These are phyloP conservation scores for Cladosporium sp. DNA, from an alignment of 2,329 filamentous ascomycete genomes.

Conservation along the genomic window DNA sequence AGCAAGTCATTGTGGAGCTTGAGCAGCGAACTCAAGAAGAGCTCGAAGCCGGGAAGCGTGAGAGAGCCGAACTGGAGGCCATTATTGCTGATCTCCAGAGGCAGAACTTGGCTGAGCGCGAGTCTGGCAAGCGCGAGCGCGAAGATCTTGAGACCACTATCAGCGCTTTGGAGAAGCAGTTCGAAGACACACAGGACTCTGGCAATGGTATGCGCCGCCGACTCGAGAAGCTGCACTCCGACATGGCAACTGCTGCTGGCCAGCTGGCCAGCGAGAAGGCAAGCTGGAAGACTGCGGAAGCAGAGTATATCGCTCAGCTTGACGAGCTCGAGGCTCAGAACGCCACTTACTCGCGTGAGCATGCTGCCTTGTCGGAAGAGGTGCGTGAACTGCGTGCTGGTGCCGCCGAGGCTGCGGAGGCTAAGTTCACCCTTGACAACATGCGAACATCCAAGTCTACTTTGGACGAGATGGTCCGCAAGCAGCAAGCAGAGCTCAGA, in stretches of 20 bases:
- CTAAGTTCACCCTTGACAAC: constrained; percentile 66
- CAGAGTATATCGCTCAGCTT: constrained; percentile 52
- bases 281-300: constrained; percentile 65
- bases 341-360: constrained; percentile 39
- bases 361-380: constrained; percentile 44
- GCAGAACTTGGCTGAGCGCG: constrained; percentile 37
- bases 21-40: constrained; percentile 74
- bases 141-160: constrained; percentile 61
- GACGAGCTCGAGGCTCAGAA: constrained; percentile 53
- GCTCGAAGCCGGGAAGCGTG: constrained; percentile 52
- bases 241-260: constrained; percentile 74
- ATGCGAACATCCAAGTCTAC: constrained; percentile 23
- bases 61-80: constrained; percentile 61
- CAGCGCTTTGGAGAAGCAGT: constrained; percentile 73
- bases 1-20: constrained; percentile 65
- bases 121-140: constrained; percentile 56
- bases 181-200: constrained; percentile 69
- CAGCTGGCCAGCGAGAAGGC: constrained; percentile 82
- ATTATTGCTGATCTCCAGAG: constrained; percentile 39
- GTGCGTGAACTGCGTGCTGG: constrained; percentile 45
- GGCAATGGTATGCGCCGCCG: constrained; percentile 64
- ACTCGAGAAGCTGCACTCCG: constrained; percentile 78
- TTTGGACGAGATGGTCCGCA: constrained; percentile 48
- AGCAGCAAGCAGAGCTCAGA: constrained; percentile 60
- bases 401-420: constrained; percentile 62